Evolutionary conservation across 2,329 filamentous ascomycete genomes (phyloP).

Genomic region (Venturia aucupariae): DNA sequence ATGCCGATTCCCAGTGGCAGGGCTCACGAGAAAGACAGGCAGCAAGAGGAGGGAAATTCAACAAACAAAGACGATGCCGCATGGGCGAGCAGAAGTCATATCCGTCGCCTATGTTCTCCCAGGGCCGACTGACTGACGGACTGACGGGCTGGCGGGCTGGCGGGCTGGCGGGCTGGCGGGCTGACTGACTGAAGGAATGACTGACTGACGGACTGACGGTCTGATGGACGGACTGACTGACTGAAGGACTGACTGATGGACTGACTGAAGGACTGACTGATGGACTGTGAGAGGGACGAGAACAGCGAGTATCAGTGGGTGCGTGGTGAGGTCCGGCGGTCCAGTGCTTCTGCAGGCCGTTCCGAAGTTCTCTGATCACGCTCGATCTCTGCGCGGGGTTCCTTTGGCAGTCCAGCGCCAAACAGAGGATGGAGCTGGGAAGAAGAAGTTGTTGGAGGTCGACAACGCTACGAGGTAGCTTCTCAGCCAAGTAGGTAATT

Average conservation of each 20-base stretch:
- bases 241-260: no score
- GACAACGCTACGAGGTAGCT: not conserved
- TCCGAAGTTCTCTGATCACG: not conserved
- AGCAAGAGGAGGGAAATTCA: not conserved
- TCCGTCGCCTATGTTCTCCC: no score
- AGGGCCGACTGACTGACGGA: no score
- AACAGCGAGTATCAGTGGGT: not conserved
- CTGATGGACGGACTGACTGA: no score
- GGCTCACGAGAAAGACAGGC: not conserved
- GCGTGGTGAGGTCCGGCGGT: not conserved
- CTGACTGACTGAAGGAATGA: no score
- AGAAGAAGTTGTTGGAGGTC: no score
- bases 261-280: no score
- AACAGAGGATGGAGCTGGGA: not conserved
- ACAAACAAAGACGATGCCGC: not conserved
- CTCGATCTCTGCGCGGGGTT: not conserved
- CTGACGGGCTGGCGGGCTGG: no score
- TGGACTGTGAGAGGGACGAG: not conserved
- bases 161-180: no score
- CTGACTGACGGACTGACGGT: no score
- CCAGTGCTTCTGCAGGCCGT: not conserved
- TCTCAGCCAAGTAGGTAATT: no score
- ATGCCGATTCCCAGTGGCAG: not conserved
- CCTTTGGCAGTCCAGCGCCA: not conserved
- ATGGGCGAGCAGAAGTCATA: not conserved